Evolutionary conservation across 2,329 filamentous ascomycete genomes (phyloP).

Genomic region (Ustulina deusta): DNA sequence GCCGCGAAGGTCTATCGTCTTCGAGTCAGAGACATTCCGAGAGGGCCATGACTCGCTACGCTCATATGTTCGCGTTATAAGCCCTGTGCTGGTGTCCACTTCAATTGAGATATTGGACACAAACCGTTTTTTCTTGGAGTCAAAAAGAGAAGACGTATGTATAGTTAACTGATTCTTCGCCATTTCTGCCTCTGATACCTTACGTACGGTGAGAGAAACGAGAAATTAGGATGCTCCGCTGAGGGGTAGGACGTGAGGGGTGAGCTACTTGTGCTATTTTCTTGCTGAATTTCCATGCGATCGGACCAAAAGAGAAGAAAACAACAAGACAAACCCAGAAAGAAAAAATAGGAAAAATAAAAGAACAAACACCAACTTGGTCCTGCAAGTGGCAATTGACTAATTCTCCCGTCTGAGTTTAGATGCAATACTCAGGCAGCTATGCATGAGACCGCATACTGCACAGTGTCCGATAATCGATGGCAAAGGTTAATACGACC

Average conservation of each 20-base stretch:
- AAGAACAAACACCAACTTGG: not conserved
- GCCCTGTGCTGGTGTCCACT: constrained; percentile 43
- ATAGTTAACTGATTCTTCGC: constrained; percentile 36
- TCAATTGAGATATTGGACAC: constrained; percentile 40
- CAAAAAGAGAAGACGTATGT: constrained; percentile 47
- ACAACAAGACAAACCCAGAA: not conserved
- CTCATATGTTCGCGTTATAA: constrained; percentile 42
- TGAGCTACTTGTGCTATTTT: not conserved
- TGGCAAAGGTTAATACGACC: not conserved
- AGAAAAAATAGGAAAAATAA: not conserved
- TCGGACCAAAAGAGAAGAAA: not conserved
- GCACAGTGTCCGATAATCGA: not conserved
- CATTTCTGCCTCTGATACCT: constrained; percentile 2
- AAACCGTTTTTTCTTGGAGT: constrained; percentile 46
- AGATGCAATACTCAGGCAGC: not conserved
- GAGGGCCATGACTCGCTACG: constrained; percentile 30
- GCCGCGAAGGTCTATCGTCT: constrained; percentile 64
- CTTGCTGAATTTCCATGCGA: not conserved
- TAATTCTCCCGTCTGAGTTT: not conserved
- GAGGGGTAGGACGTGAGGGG: not conserved
- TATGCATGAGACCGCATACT: not conserved
- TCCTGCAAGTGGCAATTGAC: not conserved
- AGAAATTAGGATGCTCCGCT: not conserved
- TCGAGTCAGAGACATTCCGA: constrained; percentile 28
- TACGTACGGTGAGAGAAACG: not conserved